These are phyloP conservation scores for Melanogaster broomeanus DNA, from an alignment of 768 basidiomycete genomes.

Conservation along the genomic window DNA sequence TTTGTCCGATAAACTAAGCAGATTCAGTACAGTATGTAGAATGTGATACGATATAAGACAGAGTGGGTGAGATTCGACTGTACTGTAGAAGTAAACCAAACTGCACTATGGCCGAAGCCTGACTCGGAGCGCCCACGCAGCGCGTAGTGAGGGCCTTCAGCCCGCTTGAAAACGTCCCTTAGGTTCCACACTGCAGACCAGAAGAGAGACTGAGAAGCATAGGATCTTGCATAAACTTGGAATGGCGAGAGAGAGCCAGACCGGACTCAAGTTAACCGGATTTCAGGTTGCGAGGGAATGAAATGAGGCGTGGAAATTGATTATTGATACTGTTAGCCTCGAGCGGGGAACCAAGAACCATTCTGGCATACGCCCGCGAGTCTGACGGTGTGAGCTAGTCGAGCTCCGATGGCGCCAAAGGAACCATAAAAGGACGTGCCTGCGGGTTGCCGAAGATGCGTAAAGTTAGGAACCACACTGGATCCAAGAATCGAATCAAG, in stretches of 20 bases:
- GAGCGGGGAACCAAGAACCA: slow-evolving; percentile 21
- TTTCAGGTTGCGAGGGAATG: neutral
- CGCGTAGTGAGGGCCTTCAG: neutral
- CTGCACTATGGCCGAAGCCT: slow-evolving; percentile 3
- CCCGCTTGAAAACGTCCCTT: neutral
- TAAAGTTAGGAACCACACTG: slow-evolving; percentile 1
- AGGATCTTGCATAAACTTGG: neutral
- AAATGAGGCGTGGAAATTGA: neutral
- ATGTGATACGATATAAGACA: neutral
- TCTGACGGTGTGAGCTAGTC: slow-evolving; percentile 22
- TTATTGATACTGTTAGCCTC: slow-evolving; percentile 15
- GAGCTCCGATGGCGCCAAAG: slow-evolving; percentile 23
- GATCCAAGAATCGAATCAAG: slow-evolving; percentile 28
- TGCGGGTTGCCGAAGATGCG: slow-evolving; percentile 7
- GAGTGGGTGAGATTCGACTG: neutral
- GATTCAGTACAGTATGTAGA: neutral
- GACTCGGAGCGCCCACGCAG: neutral
- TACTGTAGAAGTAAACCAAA: neutral
- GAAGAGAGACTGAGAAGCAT: neutral
- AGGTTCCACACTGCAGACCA: neutral
- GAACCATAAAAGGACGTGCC: slow-evolving; percentile 28
- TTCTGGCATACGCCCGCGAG: slow-evolving; percentile 16
- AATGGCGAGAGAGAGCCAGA: neutral
- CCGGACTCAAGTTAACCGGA: neutral
- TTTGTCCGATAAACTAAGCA: neutral